phyloP scores from a whole-genome alignment of 768 basidiomycete genomes.

The Leccinum aurantiacum region DNA sequence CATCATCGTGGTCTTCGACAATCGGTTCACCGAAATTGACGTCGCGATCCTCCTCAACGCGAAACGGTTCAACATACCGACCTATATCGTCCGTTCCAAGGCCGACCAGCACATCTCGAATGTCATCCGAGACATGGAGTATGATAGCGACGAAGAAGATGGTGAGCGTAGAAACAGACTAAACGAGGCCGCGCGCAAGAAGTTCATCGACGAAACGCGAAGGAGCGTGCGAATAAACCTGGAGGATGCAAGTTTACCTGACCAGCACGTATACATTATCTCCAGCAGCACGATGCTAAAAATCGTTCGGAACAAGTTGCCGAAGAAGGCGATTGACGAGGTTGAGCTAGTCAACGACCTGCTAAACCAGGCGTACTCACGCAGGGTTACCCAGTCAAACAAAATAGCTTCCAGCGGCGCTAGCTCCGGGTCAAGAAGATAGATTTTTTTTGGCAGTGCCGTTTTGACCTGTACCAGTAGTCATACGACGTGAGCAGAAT shows the following conservation, averaged over 20 bases:
- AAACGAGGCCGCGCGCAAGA: slow-evolving; percentile 16
- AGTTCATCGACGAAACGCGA: slow-evolving; percentile 25
- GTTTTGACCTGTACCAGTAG: neutral
- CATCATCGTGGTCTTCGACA: slow-evolving; percentile 34
- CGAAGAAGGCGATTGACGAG: slow-evolving; percentile 19
- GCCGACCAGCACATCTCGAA: slow-evolving; percentile 33
- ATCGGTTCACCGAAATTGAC: slow-evolving; percentile 35
- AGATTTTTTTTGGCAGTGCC: neutral
- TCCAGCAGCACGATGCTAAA: slow-evolving; percentile 19
- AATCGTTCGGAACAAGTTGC: slow-evolving; percentile 11
- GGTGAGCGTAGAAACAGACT: slow-evolving; percentile 7
- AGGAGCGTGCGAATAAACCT: slow-evolving; percentile 19
- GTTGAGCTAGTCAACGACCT: slow-evolving; percentile 11
- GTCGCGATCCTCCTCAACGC: slow-evolving; percentile 34
- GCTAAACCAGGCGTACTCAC: slow-evolving; percentile 7
- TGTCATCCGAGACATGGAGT: slow-evolving; percentile 22
- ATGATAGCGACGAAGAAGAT: slow-evolving; percentile 21
- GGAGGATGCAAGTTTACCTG: slow-evolving; percentile 17
- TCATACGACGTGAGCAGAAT: too few relatives aligned
- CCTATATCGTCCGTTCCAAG: slow-evolving; percentile 38
- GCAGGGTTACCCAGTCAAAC: neutral
- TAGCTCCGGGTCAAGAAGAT: neutral
- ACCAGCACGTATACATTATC: slow-evolving; percentile 29
- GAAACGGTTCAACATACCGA: slow-evolving; percentile 32
- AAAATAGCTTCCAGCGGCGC: neutral